These are phyloP conservation scores for Cutaneotrichosporon cavernicola DNA, from an alignment of 1,284 basidiomycete genomes.

Conservation along the genomic window DNA sequence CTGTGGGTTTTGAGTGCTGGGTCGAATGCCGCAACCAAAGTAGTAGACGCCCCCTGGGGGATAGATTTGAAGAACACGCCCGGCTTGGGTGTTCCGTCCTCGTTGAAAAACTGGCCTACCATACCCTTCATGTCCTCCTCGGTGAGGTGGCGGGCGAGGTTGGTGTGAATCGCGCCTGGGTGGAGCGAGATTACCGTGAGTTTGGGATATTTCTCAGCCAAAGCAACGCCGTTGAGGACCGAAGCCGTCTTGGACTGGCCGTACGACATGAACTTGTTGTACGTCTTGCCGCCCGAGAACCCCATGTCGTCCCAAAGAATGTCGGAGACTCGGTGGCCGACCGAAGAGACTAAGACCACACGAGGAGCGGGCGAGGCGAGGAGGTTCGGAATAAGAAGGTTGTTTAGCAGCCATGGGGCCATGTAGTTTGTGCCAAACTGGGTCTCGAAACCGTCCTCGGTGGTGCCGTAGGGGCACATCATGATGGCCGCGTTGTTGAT, in stretches of 20 bases:
- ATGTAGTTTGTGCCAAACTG: slow-evolving; percentile 43
- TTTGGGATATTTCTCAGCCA: slow-evolving; percentile 19
- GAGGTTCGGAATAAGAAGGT: slow-evolving; percentile 24
- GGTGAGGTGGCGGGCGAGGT: slow-evolving; percentile 12
- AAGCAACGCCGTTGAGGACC: slow-evolving; percentile 17
- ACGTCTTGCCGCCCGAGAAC: slow-evolving; percentile 17
- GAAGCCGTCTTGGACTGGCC: slow-evolving; percentile 29
- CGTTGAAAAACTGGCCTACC: slow-evolving; percentile 1
- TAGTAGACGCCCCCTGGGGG: slow-evolving; percentile 18
- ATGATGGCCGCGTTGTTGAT: slow-evolving; percentile 41
- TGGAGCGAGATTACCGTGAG: slow-evolving; percentile 21
- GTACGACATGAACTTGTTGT: slow-evolving; percentile 19
- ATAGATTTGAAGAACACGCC: slow-evolving; percentile 14
- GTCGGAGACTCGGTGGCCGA: slow-evolving; percentile 14
- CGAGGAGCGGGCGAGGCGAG: slow-evolving; percentile 16
- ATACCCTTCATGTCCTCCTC: slow-evolving; percentile 10
- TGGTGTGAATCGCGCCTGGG: slow-evolving; percentile 19
- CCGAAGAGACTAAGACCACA: slow-evolving; percentile 24
- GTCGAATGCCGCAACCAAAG: slow-evolving; percentile 19
- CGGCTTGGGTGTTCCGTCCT: slow-evolving; percentile 12
- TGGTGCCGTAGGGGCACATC: slow-evolving; percentile 25
- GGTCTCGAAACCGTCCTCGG: slow-evolving; percentile 35
- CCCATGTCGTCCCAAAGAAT: slow-evolving; percentile 25
- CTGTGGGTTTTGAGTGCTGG: slow-evolving; percentile 6
- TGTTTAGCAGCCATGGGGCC: slow-evolving; percentile 36